These are phyloP conservation scores for Lodderomyces margitis DNA, from an alignment of 1,139 yeast species.

Conservation along the genomic window DNA sequence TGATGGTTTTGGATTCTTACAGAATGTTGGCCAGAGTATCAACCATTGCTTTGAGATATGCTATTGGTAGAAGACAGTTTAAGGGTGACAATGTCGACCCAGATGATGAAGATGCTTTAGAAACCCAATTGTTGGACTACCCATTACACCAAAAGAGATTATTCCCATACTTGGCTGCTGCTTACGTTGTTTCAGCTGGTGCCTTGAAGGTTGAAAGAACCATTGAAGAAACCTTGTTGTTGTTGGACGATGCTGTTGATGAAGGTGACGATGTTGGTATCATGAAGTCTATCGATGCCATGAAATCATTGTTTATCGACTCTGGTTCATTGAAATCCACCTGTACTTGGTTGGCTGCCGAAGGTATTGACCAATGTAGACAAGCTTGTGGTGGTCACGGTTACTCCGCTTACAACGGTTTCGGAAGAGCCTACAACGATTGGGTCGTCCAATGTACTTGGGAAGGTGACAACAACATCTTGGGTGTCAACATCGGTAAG, in stretches of 20 bases:
- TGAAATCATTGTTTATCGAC: constrained; percentile 47
- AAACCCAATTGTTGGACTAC: constrained; percentile 44
- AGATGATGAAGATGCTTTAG: constrained; percentile 24
- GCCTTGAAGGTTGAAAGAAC: constrained; percentile 37
- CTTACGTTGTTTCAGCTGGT: constrained; percentile 43
- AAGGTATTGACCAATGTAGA: constrained; percentile 46
- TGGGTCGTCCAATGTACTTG: constrained; percentile 54
- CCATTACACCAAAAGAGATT: constrained; percentile 49
- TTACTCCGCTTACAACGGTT: constrained; percentile 47
- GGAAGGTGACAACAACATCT: constrained; percentile 54
- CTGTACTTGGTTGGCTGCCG: constrained; percentile 49
- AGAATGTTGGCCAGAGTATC: constrained; percentile 41
- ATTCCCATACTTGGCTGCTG: constrained; percentile 44
- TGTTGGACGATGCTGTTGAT: constrained; percentile 38
- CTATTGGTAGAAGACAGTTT: constrained; percentile 47
- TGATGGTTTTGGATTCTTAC: constrained; percentile 45
- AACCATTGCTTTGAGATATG: constrained; percentile 46
- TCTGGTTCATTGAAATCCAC: constrained; percentile 50
- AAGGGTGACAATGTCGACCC: constrained; percentile 27
- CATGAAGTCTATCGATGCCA: constrained; percentile 36
- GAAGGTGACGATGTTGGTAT: constrained; percentile 34
- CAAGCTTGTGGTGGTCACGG: constrained; percentile 56
- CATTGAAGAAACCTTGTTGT: constrained; percentile 27
- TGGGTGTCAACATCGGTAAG: constrained; percentile 47
- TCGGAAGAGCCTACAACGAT: constrained; percentile 48